Evolutionary conservation across 1,139 yeast species (phyloP).

Genomic region (Kazachstania sp.): DNA sequence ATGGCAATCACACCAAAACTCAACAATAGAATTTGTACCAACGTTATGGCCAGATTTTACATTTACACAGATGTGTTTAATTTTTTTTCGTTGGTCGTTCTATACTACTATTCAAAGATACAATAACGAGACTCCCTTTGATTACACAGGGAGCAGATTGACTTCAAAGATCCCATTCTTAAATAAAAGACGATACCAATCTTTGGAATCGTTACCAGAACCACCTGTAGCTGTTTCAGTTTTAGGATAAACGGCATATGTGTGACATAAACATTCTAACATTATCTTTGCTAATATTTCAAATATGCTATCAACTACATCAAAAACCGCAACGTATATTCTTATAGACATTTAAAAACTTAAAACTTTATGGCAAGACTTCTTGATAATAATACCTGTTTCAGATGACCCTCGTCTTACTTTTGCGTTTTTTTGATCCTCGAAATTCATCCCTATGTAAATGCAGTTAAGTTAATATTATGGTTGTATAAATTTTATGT

Average conservation of each 20-base stretch:
- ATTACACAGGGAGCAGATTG: background rate
- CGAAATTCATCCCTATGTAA: no score
- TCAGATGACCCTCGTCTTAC: no score
- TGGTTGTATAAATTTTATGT: background rate
- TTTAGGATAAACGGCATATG: conserved; percentile 3
- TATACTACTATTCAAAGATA: conserved; percentile 23
- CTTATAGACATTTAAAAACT: no score
- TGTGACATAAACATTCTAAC: background rate
- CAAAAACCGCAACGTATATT: no score
- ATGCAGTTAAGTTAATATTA: no score
- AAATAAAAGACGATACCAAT: background rate
- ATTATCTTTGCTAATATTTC: background rate
- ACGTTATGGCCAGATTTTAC: conserved; percentile 84
- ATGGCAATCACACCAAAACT: conserved; percentile 67
- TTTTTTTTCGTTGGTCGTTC: conserved; percentile 48
- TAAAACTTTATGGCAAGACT: no score
- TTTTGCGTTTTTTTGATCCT: no score
- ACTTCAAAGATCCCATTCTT: background rate
- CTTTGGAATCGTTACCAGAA: conserved; percentile 8
- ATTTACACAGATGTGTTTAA: conserved; percentile 40
- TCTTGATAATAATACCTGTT: no score
- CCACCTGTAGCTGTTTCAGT: conserved; percentile 13
- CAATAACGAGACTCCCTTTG: conserved; percentile 1
- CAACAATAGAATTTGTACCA: conserved; percentile 65
- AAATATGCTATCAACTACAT: no score